Evolutionary conservation across 768 basidiomycete genomes (phyloP), one percentile per base, ranked within the genome.

Genomic region (Galerina sulciceps): DNA sequence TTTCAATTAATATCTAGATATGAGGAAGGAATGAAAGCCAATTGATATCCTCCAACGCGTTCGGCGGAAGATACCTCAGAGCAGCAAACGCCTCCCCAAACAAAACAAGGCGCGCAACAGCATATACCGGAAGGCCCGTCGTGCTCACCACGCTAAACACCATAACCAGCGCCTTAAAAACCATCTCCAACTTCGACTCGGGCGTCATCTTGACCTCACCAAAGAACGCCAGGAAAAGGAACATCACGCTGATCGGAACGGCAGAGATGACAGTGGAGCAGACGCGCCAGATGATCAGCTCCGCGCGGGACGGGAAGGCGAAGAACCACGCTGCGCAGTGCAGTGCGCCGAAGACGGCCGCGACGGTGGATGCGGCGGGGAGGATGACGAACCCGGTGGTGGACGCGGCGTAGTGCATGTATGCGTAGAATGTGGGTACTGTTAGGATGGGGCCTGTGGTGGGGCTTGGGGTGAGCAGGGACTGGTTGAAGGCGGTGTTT

Each of bases 21-120:
- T 51, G 50, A 38, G 50, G 50, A 37, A 51, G 37, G 35, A 51
- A 51, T 17, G 50, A 17, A 36, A 17, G n/a, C 50, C 50, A 51
- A 3, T 10, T 6, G 14, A 51, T 37, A 5, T 37, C 50, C n/a
- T 51, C 50, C 37, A 37, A 51, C 4, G 50, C 50, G 15, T 37
- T 37, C 20, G 50, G 17, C n/a, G 50, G 50, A 31, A 35, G 36
- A 15, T 51, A 17, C 23, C 50, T 36, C 5, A 51, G 50, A 10
- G 50, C 26, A 18, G 18, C 18, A 22, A 51, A 3, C 3, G 50
- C 50, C n/a, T 35, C 50, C 20, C 18, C 36, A 4, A 51, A 15
- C 20, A 51, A 9, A 51, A 20, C n/a, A 18, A 51, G 10, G 18
- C 50, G 37, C 13, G 50, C 50, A 17, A 20, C 23, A 17, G 40